phyloP scores from a whole-genome alignment of 345 rosid species.

The Fremontodendron californicum region DNA sequence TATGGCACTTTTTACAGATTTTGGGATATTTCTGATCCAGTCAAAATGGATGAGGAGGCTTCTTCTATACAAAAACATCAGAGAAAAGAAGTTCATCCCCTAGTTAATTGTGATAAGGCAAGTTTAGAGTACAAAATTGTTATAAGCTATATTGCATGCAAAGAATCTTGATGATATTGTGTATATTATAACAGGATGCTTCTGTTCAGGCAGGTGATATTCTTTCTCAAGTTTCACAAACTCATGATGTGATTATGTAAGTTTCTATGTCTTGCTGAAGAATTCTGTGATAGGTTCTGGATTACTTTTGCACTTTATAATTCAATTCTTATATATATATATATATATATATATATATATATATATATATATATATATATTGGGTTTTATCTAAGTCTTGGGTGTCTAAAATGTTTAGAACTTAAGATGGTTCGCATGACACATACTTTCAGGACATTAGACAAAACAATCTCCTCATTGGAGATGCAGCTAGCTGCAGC shows the following conservation, averaged over 20 bases:
- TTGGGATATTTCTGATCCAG: constrained; percentile 51
- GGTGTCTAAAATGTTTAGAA: neutral
- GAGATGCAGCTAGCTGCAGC: constrained; percentile 77
- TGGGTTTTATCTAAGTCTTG: too few relatives aligned
- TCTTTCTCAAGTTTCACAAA: constrained; percentile 81
- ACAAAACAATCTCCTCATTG: constrained; percentile 69
- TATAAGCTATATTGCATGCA: neutral
- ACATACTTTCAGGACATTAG: constrained; percentile 49
- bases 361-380: too few relatives aligned
- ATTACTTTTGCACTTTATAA: neutral
- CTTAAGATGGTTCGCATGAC: neutral
- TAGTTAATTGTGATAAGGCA: constrained; percentile 71
- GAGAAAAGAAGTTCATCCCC: constrained; percentile 39
- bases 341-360: too few relatives aligned
- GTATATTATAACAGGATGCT: constrained; percentile 38
- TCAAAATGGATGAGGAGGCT: constrained; percentile 31
- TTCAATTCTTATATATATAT: neutral
- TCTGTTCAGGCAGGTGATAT: constrained; percentile 60
- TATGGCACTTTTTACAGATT: constrained; percentile 36
- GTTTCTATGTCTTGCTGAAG: constrained; percentile 16
- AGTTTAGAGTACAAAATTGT: constrained; percentile 22
- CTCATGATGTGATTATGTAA: constrained; percentile 85
- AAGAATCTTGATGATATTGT: constrained; percentile 16
- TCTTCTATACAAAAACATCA: constrained; percentile 33
- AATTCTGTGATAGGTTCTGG: neutral